phyloP scores from a whole-genome alignment of 768 basidiomycete genomes.

The Daedaleopsis nitida region DNA sequence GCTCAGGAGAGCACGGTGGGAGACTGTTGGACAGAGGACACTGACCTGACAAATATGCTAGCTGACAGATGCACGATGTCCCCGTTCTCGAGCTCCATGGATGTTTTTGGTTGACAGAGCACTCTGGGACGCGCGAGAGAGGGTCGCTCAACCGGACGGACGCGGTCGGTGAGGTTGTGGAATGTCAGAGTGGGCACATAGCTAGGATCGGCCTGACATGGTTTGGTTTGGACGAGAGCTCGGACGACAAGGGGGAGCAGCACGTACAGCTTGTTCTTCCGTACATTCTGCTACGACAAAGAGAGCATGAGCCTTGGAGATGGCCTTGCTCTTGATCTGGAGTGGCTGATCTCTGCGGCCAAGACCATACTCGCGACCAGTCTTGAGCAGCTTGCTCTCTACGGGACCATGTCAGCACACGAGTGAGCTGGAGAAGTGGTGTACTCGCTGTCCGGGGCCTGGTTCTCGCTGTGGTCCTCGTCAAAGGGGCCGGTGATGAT shows the following conservation, averaged over 20 bases:
- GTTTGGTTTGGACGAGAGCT: not conserved
- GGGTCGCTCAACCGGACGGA: constrained; percentile 9
- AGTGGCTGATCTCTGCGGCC: constrained; percentile 61
- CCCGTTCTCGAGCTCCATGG: constrained; percentile 51
- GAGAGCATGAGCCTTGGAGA: constrained; percentile 63
- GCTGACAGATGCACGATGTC: constrained; percentile 52
- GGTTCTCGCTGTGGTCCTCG: constrained; percentile 12
- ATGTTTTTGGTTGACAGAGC: constrained; percentile 39
- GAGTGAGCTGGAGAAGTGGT: too few species aligned
- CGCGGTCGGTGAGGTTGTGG: not conserved
- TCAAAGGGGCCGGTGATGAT: constrained; percentile 25
- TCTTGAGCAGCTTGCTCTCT: constrained; percentile 64
- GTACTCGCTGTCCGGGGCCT: not conserved
- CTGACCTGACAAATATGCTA: constrained; percentile 50
- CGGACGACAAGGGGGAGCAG: not conserved
- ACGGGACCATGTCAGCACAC: too few species aligned
- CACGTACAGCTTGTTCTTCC: constrained; percentile 56
- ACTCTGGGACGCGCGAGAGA: constrained; percentile 31
- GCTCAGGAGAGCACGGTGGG: not conserved
- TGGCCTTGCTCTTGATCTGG: constrained; percentile 57
- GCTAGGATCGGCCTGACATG: constrained; percentile 49
- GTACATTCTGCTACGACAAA: constrained; percentile 58
- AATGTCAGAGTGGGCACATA: constrained; percentile 41
- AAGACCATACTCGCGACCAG: constrained; percentile 52
- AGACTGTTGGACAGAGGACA: constrained; percentile 6